Evolutionary conservation across 805 yeast species (phyloP).

Genomic region (Candida vaughaniae): DNA sequence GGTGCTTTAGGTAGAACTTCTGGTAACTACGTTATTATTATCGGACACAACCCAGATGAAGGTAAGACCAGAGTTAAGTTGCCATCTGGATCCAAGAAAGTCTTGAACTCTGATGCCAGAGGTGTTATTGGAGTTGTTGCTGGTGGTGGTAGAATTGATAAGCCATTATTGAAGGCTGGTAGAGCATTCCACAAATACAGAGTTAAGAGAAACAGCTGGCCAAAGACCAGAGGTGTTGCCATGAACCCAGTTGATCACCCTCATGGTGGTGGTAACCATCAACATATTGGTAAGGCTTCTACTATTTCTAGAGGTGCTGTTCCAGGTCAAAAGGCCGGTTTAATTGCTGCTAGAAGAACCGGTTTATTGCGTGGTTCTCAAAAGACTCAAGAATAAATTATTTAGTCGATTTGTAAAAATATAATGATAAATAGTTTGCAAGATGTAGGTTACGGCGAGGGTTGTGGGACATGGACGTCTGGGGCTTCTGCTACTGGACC

Average conservation of each 20-base stretch:
- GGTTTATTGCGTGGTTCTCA: slow-evolving; percentile 99
- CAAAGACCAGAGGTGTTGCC: slow-evolving; percentile 99
- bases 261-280: slow-evolving; percentile 99
- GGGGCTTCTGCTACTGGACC: background rate
- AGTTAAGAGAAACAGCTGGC: slow-evolving; percentile 99
- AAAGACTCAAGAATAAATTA: slow-evolving; percentile 55
- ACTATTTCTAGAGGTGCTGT: slow-evolving; percentile 99
- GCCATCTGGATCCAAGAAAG: slow-evolving; percentile 99
- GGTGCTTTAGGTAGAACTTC: slow-evolving; percentile 99
- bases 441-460: background rate
- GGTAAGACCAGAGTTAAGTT: slow-evolving; percentile 98
- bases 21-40: slow-evolving; percentile 98
- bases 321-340: slow-evolving; percentile 99
- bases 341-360: slow-evolving; percentile 99
- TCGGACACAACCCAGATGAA: slow-evolving; percentile 99
- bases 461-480: background rate
- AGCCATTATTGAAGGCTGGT: slow-evolving; percentile 99
- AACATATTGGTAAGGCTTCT: slow-evolving; percentile 99
- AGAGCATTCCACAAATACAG: slow-evolving; percentile 99
- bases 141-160: slow-evolving; percentile 99
- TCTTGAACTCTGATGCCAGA: slow-evolving; percentile 93
- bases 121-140: slow-evolving; percentile 99
- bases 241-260: slow-evolving; percentile 99
- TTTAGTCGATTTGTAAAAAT: slow-evolving; percentile 9
- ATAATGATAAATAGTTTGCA: slow-evolving; percentile 2